Evolutionary conservation across 2,329 filamentous ascomycete species (phyloP), one percentile per base, ranked within the genome.

Genomic region (Botrytis cinerea): DNA sequence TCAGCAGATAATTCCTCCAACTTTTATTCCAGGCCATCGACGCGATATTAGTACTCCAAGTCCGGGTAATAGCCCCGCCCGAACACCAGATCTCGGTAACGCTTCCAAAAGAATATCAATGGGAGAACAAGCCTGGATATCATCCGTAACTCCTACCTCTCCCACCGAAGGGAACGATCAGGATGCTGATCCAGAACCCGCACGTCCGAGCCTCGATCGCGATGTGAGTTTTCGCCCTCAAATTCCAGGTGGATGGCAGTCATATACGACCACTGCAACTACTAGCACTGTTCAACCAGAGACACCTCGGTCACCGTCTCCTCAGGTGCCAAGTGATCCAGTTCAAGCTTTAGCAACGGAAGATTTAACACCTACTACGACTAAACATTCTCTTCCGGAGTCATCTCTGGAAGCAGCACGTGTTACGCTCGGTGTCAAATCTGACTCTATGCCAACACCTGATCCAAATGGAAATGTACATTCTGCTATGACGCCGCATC

Each of bases 21-120:
- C 78, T 40, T 86, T 89, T 74, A 85, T 85, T 46, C 83, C 85
- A 46, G 87, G 87, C 18, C 87, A 88, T 79, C 85, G 87, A 70
- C 85, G 87, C 63, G 87, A 88, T 77, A 79, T 91, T 70, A 87
- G 87, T 73, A 86, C 88, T 51, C 89, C 90, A 6, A 88, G 85
- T 74, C 84, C 85, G 28, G 86, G 85, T 61, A 89, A 89, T 73
- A 91, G 88, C 73, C 89, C 89, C 46, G 89, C 88, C n/a, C 86
- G 87, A 66, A 87, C 85, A 46, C 88, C 89, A 6, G 83, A 84
- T 35, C 78, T 91, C 48, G 85, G 85, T 62, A 77, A 64, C 38
- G 82, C 84, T 32, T 57, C 66, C 14, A 82, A 82, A 32, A 82
- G 82, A 32, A 71, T 81, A 70, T 80, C 83, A 28, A 75, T 83